These are phyloP conservation scores for Ormosia semicastrata DNA, from an alignment of 306 rosid genomes.

Conservation along the genomic window DNA sequence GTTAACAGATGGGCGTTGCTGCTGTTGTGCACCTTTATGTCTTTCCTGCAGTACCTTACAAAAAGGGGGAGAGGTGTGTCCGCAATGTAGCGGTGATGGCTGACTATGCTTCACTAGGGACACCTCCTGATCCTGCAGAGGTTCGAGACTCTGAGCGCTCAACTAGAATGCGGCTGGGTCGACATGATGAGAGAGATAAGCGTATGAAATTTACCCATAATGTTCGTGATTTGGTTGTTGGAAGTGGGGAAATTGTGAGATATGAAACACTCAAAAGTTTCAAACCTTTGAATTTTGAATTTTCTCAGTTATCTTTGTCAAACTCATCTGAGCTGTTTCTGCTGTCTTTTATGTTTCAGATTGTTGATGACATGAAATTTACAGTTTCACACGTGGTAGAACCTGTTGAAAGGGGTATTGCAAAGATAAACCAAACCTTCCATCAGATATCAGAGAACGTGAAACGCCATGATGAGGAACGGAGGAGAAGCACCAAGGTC, in stretches of 20 bases:
- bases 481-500: slow-evolving; percentile 63
- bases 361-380: slow-evolving; percentile 96
- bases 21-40: slow-evolving; percentile 92
- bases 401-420: slow-evolving; percentile 92
- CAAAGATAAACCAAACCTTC: slow-evolving; percentile 76
- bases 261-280: slow-evolving; percentile 9
- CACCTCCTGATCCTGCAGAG: slow-evolving; percentile 94
- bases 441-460: slow-evolving; percentile 93
- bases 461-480: slow-evolving; percentile 80
- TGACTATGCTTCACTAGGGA: slow-evolving; percentile 84
- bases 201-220: slow-evolving; percentile 79
- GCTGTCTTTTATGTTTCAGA: slow-evolving; percentile 46
- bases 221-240: slow-evolving; percentile 89
- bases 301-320: background rate
- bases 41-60: slow-evolving; percentile 94
- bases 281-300: background rate
- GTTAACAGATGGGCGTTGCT: slow-evolving; percentile 93
- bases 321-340: slow-evolving; percentile 23
- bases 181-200: slow-evolving; percentile 63
- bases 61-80: slow-evolving; percentile 95
- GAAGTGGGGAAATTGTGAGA: slow-evolving; percentile 97
- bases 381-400: slow-evolving; percentile 94
- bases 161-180: slow-evolving; percentile 54
- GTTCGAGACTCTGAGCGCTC: slow-evolving; percentile 82
- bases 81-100: slow-evolving; percentile 92